Evolutionary conservation across 2,329 filamentous ascomycete species (phyloP), one percentile per base, ranked within the genome.

Genomic region (Fusarium continuum): DNA sequence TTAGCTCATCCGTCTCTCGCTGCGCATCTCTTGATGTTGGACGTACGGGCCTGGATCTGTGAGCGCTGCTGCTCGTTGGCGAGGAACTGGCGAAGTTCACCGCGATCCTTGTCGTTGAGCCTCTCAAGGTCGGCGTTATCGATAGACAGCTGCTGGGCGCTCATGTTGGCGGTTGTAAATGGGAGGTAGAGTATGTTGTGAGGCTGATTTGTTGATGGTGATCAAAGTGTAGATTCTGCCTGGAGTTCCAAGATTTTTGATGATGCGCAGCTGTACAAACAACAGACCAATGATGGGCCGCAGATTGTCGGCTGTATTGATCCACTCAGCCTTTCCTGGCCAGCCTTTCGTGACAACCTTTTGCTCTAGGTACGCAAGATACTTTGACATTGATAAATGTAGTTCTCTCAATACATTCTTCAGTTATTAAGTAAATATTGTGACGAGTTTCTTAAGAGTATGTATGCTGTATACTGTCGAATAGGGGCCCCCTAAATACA

Each of bases 81-180:
- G 56, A 97, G 83, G 78, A 97, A 94, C 74, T 92, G 88, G 73
- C 92, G 91, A 36, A 99, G 85, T 79, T 98, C 93, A 66, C 87
- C 83, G 84, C 93, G 95, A 79, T 97, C 93, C 73, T 86, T 85
- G 59, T 91, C 88, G 72, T 86, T 90, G 74, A 97, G 89, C 78
- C 88, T 88, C 72, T 87, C 85, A 67, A 94, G 80, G 73, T 93
- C 91, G 72, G 88, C 71, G 59, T 83, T 79, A 55, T 82, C 79
- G 73, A 85, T 74, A 44, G 70, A 73, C 19, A 73, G 67, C 46
- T 74, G 73, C 10, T 75, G 72, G 20, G 73, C 55, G 61, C 75
- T 77, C 77, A 79, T 79, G 29, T 28, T 69, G 55, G 52, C 58
- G 51, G 51, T 39, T 44, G 40, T 31, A 22, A n/a, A 29, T 23